Conservation (phyloP, 2,329 filamentous ascomycete species). For the Cryphonectria carpinicola region DNA sequence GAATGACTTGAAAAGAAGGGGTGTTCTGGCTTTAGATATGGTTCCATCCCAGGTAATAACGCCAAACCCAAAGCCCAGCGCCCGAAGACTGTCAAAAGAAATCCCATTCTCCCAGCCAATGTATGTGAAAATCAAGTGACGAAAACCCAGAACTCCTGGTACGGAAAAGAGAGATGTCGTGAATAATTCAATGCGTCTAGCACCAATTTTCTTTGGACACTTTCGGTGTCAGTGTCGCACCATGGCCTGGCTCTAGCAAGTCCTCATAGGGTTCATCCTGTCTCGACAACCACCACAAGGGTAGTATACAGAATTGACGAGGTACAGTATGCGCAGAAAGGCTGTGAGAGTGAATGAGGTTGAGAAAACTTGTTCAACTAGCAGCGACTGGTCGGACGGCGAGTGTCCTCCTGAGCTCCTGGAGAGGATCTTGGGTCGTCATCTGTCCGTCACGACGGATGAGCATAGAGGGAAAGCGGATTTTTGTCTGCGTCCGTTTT, state of each 20-base stretch:
- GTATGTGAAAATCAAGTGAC: background rate
- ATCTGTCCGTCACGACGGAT: constrained; percentile 58
- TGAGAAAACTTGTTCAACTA: background rate
- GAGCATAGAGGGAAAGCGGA: constrained; percentile 65
- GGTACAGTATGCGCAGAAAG: background rate
- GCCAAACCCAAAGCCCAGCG: background rate
- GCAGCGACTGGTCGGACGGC: background rate
- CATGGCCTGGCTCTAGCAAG: background rate
- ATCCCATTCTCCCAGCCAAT: background rate
- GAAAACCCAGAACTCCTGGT: background rate
- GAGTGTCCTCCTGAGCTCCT: constrained; percentile 20
- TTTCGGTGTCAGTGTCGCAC: background rate
- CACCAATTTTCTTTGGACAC: background rate
- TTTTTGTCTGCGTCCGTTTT: constrained; percentile 49
- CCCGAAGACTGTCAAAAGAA: background rate
- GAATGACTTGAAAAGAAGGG: background rate
- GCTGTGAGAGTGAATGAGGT: background rate
- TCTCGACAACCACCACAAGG: background rate
- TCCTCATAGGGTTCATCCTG: background rate
- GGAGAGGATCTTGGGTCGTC: constrained; percentile 34
- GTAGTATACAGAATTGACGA: background rate
- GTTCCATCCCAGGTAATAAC: background rate
- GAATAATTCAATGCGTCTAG: background rate
- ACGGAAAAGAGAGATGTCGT: background rate
- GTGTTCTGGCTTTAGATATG: background rate